Percentiles rank a stretch among this genome's conserved stretches.
These are phyloP conservation scores for Orbilia javanica DNA, from an alignment of 2,329 filamentous ascomycete species.

Conservation along the genomic window DNA sequence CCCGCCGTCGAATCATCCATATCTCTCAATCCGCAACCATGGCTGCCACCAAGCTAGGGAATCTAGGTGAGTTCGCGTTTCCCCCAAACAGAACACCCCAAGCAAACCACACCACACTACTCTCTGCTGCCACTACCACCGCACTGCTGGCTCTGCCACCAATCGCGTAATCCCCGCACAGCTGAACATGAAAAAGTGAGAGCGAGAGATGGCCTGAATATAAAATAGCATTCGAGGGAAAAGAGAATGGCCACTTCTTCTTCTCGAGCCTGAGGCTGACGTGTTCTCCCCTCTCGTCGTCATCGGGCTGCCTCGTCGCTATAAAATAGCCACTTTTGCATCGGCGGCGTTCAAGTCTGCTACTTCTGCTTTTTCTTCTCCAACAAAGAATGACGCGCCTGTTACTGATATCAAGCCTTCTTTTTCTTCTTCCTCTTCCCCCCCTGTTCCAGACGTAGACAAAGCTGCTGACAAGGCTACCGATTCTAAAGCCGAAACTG, in stretches of 20 bases:
- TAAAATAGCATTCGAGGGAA: neutral
- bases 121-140: too few relatives aligned
- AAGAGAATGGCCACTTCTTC: neutral
- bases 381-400: constrained; percentile 48
- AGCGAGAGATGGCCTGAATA: neutral
- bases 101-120: constrained; percentile 21
- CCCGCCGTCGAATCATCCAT: constrained; percentile 11
- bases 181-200: neutral
- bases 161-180: constrained; percentile 4
- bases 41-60: constrained; percentile 56
- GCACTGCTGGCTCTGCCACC: neutral
- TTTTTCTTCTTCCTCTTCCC: constrained; percentile 26
- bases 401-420: constrained; percentile 48
- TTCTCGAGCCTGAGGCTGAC: constrained; percentile 47
- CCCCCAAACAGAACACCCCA: constrained; percentile 21
- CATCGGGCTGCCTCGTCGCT: neutral
- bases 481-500: constrained; percentile 37
- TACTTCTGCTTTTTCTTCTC: constrained; percentile 54
- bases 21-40: constrained; percentile 15
- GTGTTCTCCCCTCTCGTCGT: constrained; percentile 39
- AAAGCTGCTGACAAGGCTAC: constrained; percentile 24
- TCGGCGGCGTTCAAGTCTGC: constrained; percentile 56
- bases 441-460: constrained; percentile 49
- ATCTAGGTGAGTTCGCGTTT: constrained; percentile 57
- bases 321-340: constrained; percentile 43